Base-by-base conservation (phyloP, 129 eudicot genomes). In the Flaveria sonorensis region DNA sequence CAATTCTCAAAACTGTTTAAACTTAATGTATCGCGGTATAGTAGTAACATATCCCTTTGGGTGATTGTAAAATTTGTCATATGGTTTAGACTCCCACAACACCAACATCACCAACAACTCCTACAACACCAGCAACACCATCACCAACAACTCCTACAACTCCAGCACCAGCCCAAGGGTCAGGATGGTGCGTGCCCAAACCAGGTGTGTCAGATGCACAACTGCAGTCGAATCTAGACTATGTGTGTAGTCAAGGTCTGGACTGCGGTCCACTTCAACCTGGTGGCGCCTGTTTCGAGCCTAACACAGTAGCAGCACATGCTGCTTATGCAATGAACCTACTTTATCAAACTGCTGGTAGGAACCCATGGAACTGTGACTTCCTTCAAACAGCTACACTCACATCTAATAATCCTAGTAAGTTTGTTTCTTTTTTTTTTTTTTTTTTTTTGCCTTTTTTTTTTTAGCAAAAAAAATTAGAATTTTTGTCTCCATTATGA, bases 241-340 rank as follows among this genome's bases (percentile, higher is more conserved):
- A 90, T 62, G 94, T 85, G 3, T 92, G 92, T 59, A 74, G 96
- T 75, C 90, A 84, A 45, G 90, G 93, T 60, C 77, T 88, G 7
- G 96, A 92, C 75, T 92, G 98, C 79, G 75, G 96, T 69, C 86
- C 91, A 63, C 85, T 92, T 75, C 93, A 89, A 68, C 85, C 92
- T 10, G 92, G 98, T 59, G 98, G 93, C 40, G 70, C 92, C 10
- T 92, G 98, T 83, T 89, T 88, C 59, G 94, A 86, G 70, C 94
- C 92, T 55, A 79, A 86, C 68, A 89, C 88, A 4, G 56, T 83
- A 73, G 77, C 59, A 79, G 80, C 98, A 18, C 98, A 88, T 62
- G 94, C 98, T 40, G 82, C 96, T 56, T 92, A 85, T 73, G 93
- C 93, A 65, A 89, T 92, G 94, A 88, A 88, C 83, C 87, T 92